Base-by-base conservation (phyloP, 768 basidiomycete species). In the Boletus reticuloceps region DNA sequence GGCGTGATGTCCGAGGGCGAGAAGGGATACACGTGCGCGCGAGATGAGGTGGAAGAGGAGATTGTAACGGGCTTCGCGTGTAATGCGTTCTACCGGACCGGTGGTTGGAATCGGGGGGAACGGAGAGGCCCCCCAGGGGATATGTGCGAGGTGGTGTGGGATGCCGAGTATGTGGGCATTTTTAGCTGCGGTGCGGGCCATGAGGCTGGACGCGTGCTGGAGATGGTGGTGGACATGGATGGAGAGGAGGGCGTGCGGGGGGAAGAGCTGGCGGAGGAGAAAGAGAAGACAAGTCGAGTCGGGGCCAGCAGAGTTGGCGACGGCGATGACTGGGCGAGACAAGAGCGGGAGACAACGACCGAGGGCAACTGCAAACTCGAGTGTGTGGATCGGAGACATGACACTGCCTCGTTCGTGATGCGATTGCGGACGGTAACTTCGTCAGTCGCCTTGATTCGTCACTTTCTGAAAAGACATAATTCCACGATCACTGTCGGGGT, bases 231-330 rank as follows among this genome's bases (percentile, higher is more conserved):
- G 77, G 49, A 93, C 76, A 55, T 85, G 82, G 8, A 92, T 37
- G 1, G 90, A 89, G 6, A 84, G 56, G 20, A 67, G 62, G 6
- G 59, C 54, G 6, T 84, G 72, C 69, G 41, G 58, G 37, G n/a
- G 56, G 36, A 53, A 59, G 27, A 79, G 68, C 25, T 75, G 74
- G 38, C 82, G 64, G 37, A 92, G 72, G 14, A 93, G 79, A 62
- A 83, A 90, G 16, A 92, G 75, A 6, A 94, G 75, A 66, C 88
- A 89, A 0, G 86, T 83, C 4, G 91, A 94, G 68, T 94, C 91
- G 11, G 90, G 82, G 2, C 91, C 91, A 8, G 88, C 91, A 12
- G 91, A 93, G 67, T 84, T 85, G 20, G 86, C 90, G 42, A 92
- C 79, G 36, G 81, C 91, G 51, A 48, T 38, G 47, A 19, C 31